phyloP scores from a whole-genome alignment of 805 yeast species.

The Suhomyces faveliae region DNA sequence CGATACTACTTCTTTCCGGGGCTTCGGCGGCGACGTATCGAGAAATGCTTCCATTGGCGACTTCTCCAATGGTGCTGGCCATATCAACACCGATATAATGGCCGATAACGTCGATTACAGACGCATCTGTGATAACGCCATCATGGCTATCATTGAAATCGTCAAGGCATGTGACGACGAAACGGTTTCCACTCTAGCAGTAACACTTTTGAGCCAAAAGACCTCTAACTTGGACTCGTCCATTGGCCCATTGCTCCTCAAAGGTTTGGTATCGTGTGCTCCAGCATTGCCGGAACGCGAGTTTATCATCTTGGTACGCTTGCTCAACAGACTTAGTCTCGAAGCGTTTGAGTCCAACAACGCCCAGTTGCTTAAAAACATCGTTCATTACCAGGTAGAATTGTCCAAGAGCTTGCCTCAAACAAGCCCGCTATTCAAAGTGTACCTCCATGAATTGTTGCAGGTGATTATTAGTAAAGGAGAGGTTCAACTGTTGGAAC shows the following conservation, averaged over 20 bases:
- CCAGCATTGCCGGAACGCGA: conserved; percentile 63
- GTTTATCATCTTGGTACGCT: conserved; percentile 58
- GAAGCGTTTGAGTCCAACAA: conserved; percentile 46
- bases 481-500: conserved; percentile 71
- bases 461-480: conserved; percentile 71
- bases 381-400: conserved; percentile 50
- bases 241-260: conserved; percentile 54
- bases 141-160: conserved; percentile 64
- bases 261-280: conserved; percentile 64
- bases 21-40: conserved; percentile 4
- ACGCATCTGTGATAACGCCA: conserved; percentile 60
- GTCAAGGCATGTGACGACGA: conserved; percentile 66
- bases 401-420: conserved; percentile 44
- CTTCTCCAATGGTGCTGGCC: background rate
- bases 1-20: background rate
- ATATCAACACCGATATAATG: background rate
- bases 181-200: conserved; percentile 71
- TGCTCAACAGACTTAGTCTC: conserved; percentile 50
- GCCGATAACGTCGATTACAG: conserved; percentile 31
- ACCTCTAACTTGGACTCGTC: conserved; percentile 48
- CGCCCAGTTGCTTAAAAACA: conserved; percentile 31
- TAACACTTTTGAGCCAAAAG: conserved; percentile 81
- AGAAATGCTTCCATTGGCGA: conserved; percentile 12
- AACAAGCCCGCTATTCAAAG: conserved; percentile 42
- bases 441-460: conserved; percentile 66